These are phyloP conservation scores for Litchi chinensis DNA, from an alignment of 345 rosid genomes.

Conservation along the genomic window DNA sequence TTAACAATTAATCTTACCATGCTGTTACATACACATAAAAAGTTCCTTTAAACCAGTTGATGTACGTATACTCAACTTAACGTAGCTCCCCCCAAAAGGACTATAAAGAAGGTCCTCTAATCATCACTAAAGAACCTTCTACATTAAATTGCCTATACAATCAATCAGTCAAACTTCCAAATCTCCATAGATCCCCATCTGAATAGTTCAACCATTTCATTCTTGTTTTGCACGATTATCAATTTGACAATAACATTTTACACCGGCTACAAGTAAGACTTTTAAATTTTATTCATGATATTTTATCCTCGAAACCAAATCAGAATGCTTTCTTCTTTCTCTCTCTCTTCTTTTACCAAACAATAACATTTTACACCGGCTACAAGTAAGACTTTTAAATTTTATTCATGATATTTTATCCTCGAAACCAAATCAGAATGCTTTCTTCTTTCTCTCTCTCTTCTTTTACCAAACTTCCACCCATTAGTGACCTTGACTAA, in stretches of 20 bases:
- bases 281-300: background rate
- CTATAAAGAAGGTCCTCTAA: background rate
- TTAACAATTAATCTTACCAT: background rate
- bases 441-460: background rate
- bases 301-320: background rate
- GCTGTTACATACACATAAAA: background rate
- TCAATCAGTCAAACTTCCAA: background rate
- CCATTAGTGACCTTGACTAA: constrained; percentile 4
- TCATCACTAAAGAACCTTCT: background rate
- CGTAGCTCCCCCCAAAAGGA: background rate
- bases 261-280: background rate
- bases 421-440: background rate
- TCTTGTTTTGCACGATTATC: background rate
- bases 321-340: too few species aligned
- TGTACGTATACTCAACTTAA: background rate
- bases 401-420: background rate
- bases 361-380: background rate
- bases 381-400: background rate
- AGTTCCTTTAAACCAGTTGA: background rate
- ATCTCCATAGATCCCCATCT: background rate
- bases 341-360: background rate
- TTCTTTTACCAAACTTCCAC: background rate
- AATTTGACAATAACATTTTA: background rate
- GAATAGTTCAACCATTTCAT: constrained; percentile 10
- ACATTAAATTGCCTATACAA: background rate